Conservation (phyloP, 2,329 filamentous ascomycete species). For the Talaromyces verruculosus region DNA sequence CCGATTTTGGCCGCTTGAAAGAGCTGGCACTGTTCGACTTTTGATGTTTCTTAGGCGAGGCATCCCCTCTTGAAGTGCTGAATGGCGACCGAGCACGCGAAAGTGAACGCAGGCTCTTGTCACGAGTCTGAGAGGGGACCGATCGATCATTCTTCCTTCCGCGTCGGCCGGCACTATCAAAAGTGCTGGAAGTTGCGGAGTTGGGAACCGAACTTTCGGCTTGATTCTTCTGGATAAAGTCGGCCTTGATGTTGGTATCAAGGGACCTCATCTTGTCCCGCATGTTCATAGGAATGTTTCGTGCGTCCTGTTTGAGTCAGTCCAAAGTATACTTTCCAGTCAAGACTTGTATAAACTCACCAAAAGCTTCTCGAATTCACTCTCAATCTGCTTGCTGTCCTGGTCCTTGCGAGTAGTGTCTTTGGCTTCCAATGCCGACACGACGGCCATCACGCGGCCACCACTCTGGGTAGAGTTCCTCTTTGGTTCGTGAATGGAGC, state of each 20-base stretch:
- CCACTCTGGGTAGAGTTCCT: slow-evolving; percentile 44
- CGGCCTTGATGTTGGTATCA: slow-evolving; percentile 86
- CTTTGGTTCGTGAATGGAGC: slow-evolving; percentile 31
- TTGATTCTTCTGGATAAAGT: slow-evolving; percentile 90
- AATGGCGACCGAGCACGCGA: slow-evolving; percentile 71
- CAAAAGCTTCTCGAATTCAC: slow-evolving; percentile 61
- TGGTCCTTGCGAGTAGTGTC: slow-evolving; percentile 47
- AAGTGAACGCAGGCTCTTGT: slow-evolving; percentile 47
- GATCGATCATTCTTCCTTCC: slow-evolving; percentile 44
- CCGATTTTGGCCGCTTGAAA: slow-evolving; percentile 70
- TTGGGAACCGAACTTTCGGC: slow-evolving; percentile 58
- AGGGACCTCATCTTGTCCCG: slow-evolving; percentile 91
- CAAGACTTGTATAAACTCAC: slow-evolving; percentile 53
- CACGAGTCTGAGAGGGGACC: slow-evolving; percentile 43
- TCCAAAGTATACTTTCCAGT: slow-evolving; percentile 43
- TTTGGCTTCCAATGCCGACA: slow-evolving; percentile 62
- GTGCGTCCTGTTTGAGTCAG: slow-evolving; percentile 64
- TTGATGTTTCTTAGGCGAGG: slow-evolving; percentile 69
- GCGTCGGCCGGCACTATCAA: slow-evolving; percentile 34
- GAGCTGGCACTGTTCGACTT: slow-evolving; percentile 65
- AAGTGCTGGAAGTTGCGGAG: slow-evolving; percentile 24
- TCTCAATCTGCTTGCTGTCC: slow-evolving; percentile 59
- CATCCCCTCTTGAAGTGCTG: slow-evolving; percentile 69
- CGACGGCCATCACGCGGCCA: slow-evolving; percentile 62
- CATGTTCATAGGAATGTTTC: slow-evolving; percentile 92